Evolutionary conservation across 2,329 filamentous ascomycete genomes (phyloP).

Genomic region (Dryadomyces quercivorus): DNA sequence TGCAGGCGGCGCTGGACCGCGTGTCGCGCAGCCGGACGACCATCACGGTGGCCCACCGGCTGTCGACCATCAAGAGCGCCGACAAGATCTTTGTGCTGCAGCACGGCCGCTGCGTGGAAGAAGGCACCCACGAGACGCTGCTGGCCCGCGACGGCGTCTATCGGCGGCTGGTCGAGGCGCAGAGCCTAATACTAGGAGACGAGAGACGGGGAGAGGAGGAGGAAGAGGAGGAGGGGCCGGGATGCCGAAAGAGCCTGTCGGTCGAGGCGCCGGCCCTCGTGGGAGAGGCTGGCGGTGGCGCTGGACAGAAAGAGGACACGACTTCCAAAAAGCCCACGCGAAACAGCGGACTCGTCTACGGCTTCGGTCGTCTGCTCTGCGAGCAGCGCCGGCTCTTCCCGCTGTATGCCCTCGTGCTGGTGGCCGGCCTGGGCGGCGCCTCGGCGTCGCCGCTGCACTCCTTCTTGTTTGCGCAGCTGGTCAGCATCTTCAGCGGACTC

Average conservation of each 20-base stretch:
- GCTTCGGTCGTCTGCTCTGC: constrained; percentile 43
- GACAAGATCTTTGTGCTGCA: constrained; percentile 69
- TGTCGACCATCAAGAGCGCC: constrained; percentile 61
- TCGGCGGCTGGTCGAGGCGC: constrained; percentile 51
- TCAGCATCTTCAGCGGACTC: constrained; percentile 34
- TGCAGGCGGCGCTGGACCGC: constrained; percentile 49
- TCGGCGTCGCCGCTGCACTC: constrained; percentile 38
- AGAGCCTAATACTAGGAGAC: constrained; percentile 39
- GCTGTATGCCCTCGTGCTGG: constrained; percentile 35
- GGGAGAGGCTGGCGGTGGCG: no score
- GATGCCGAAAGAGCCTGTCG: no score
- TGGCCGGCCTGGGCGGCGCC: constrained; percentile 31
- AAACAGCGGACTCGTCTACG: constrained; percentile 30
- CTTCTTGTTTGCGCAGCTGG: constrained; percentile 41
- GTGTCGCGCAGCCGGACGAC: constrained; percentile 63
- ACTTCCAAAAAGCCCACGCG: constrained; percentile 16
- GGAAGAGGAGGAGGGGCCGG: neutral
- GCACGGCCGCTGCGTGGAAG: constrained; percentile 57
- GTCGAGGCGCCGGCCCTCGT: no score
- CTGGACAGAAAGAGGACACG: no score
- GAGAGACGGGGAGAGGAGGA: neutral
- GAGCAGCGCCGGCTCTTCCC: constrained; percentile 42
- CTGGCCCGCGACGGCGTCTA: constrained; percentile 53
- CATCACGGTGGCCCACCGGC: constrained; percentile 49
- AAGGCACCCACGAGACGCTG: constrained; percentile 64